Conservation (phyloP, 140 eudicot genomes). For the Ambrosia hybrid region DNA sequence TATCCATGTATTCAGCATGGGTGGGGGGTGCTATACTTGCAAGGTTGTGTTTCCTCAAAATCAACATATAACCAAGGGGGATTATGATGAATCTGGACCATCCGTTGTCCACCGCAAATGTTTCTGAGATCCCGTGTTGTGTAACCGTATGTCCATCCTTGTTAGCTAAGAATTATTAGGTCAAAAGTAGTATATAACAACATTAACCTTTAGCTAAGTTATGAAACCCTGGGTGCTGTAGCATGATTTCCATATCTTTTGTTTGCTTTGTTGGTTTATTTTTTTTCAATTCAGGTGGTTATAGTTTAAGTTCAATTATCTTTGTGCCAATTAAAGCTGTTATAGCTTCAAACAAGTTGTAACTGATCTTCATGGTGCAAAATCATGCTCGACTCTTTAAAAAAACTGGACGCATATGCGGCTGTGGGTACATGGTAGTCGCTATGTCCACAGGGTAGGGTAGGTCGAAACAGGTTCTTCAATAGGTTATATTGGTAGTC, state of each 20-base stretch:
- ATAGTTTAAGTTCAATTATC: not conserved
- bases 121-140: slow-evolving; percentile 37
- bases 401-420: too few species aligned
- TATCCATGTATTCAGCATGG: slow-evolving; percentile 75
- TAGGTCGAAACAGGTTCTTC: too few species aligned
- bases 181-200: slow-evolving; percentile 14
- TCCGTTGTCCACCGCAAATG: slow-evolving; percentile 89
- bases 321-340: too few species aligned
- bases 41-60: slow-evolving; percentile 97
- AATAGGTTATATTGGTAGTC: too few species aligned
- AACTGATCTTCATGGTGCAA: too few species aligned
- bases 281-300: not conserved
- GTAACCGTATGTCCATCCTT: slow-evolving; percentile 9
- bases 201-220: not conserved
- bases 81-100: slow-evolving; percentile 87
- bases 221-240: slow-evolving; percentile 14
- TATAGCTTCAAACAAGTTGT: too few species aligned
- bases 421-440: too few species aligned
- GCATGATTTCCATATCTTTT: not conserved
- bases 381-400: too few species aligned
- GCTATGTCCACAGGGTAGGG: too few species aligned
- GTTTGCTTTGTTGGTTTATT: slow-evolving; percentile 3
- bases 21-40: slow-evolving; percentile 97
- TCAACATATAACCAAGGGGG: slow-evolving; percentile 90
- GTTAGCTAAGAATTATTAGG: slow-evolving; percentile 13